Evolutionary conservation across 2,329 filamentous ascomycete species (phyloP), one percentile per base, ranked within the genome.

Genomic region (Curvularia eragrostidis): DNA sequence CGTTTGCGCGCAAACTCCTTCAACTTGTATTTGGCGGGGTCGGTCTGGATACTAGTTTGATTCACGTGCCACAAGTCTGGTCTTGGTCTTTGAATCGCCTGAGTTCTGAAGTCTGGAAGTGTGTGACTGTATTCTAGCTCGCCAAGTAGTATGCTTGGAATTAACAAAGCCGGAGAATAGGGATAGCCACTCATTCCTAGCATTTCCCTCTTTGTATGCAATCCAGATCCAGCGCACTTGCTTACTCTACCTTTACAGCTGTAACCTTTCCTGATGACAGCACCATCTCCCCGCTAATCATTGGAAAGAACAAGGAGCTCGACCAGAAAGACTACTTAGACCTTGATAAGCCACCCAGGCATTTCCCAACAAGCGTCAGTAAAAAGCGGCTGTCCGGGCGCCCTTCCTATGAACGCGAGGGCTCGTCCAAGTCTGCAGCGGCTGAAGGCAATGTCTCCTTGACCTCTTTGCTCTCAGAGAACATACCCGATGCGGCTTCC

Each of bases 181-280:
- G 36, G 12, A 46, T n/a, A 39, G 34, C 23, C 13, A 7, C n/a
- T 2, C 6, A 10, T 49, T 13, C 15, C 12, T 13, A 19, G 9
- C 15, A 18, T 10, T 24, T 13, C 13, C 15, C 48, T 28, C 21
- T 28, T 32, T 19, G 38, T 23, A 28, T 28, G 41, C 46, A 46
- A 47, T 19, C 52, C 30, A 38, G 24, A 48, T 39, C 6, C 30
- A 42, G 54, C 63, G 62, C 39, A 48, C 41, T 48, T 53, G 67
- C 72, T 74, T 66, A 75, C 65, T 50, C 52, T 39, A 41, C 18
- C 28, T 36, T 49, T 50, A 52, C 63, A 82, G 81, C 77, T 58
- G 80, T 82, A 32, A 79, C 80, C 4, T 82, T 82, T 62, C 78
- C 77, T 49, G 74, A 80, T 28, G 80, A 82, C 44, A 76, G 74